These are phyloP conservation scores for Pestalotiopsis sp. DNA, from an alignment of 2,329 filamentous ascomycete species.

Conservation along the genomic window DNA sequence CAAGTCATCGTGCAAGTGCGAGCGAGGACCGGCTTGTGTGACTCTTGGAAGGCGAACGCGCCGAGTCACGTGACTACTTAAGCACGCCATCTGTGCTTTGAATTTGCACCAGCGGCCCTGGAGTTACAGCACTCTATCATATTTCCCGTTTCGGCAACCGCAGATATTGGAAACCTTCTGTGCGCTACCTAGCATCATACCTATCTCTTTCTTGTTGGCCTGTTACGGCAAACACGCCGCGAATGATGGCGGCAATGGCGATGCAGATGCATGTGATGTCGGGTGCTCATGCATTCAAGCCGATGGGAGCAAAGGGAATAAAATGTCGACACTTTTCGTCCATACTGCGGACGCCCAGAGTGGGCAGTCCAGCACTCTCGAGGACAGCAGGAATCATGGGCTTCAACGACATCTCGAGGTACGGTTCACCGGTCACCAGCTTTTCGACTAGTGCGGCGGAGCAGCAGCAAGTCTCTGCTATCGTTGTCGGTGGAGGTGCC, in stretches of 20 bases:
- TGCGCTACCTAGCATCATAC: background rate
- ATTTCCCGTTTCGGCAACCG: background rate
- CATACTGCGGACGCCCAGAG: background rate
- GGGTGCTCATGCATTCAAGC: background rate
- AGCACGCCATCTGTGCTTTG: constrained; percentile 7
- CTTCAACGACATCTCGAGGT: constrained; percentile 6
- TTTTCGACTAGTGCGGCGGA: background rate
- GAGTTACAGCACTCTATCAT: background rate
- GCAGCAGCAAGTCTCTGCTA: constrained; percentile 34
- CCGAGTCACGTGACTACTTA: background rate
- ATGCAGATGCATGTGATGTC: constrained; percentile 12
- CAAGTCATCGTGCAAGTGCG: background rate
- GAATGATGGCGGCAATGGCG: constrained; percentile 6
- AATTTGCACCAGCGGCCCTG: background rate
- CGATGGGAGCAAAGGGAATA: constrained; percentile 1
- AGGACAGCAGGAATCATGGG: background rate
- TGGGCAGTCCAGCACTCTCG: background rate
- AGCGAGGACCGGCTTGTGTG: background rate
- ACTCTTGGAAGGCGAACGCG: background rate
- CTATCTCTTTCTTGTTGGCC: background rate
- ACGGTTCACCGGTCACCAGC: background rate
- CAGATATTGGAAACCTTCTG: background rate
- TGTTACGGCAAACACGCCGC: constrained; percentile 2
- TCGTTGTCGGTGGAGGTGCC: constrained; percentile 62
- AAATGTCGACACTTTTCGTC: constrained; percentile 6